These are phyloP conservation scores for Lignosus rhinocerotis DNA, from an alignment of 1,284 basidiomycete genomes.

Conservation along the genomic window DNA sequence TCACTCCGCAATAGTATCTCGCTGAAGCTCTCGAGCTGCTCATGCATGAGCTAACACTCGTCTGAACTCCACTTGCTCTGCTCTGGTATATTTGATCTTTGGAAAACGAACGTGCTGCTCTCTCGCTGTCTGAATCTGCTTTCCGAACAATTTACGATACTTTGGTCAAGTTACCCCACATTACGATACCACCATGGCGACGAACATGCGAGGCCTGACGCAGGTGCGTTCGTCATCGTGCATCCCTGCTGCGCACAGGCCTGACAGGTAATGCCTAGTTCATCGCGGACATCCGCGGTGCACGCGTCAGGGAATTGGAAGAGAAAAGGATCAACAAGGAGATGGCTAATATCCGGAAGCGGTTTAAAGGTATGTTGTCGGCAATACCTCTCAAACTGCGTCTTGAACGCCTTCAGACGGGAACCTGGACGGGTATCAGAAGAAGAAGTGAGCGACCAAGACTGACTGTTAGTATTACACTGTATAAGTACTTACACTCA, in stretches of 20 bases:
- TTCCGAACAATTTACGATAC: conserved; percentile 5
- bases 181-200: conserved; percentile 62
- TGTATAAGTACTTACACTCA: conserved; percentile 19
- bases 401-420: conserved; percentile 62
- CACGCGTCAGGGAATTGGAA: conserved; percentile 84
- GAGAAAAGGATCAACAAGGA: conserved; percentile 99
- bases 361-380: conserved; percentile 82
- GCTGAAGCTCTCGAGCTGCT: not conserved
- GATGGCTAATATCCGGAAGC: conserved; percentile 99
- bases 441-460: conserved; percentile 82
- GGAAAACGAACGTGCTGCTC: not conserved
- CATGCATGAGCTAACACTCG: not conserved
- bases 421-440: conserved; percentile 96
- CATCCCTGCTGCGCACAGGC: not conserved
- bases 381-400: conserved; percentile 3
- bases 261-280: conserved; percentile 56
- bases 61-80: not conserved
- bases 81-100: not conserved
- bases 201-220: conserved; percentile 87
- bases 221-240: conserved; percentile 54
- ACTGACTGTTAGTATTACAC: not conserved
- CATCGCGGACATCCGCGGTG: conserved; percentile 97
- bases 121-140: not conserved
- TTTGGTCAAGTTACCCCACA: conserved; percentile 11
- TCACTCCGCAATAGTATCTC: not conserved